Evolutionary conservation across 345 rosid genomes (phyloP).

Genomic region (Linum tenue): DNA sequence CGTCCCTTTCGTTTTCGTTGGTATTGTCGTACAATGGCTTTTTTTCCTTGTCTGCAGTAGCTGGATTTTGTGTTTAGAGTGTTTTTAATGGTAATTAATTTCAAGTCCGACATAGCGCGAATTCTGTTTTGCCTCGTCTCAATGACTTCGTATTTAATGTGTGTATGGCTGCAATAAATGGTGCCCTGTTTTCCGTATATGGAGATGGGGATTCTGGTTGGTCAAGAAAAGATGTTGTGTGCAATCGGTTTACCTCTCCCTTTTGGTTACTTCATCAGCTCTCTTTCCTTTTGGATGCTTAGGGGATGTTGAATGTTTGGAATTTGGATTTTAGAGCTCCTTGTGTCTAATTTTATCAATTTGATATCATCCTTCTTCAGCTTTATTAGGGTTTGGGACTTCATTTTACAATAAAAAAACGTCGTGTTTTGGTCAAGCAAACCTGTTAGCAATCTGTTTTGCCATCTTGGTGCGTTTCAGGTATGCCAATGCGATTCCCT

Average conservation of each 20-base stretch:
- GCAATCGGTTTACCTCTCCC: background rate
- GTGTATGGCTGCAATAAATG: constrained; percentile 11
- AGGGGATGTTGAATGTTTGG: background rate
- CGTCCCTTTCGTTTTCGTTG: background rate
- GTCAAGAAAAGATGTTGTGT: constrained; percentile 4
- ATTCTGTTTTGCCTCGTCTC: background rate
- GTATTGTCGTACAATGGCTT: background rate
- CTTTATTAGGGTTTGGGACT: background rate
- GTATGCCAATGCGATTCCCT: background rate
- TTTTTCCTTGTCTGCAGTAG: background rate
- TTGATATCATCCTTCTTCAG: background rate
- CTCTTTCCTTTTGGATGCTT: background rate
- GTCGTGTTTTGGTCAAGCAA: background rate
- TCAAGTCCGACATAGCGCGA: background rate
- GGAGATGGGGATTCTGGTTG: constrained; percentile 1
- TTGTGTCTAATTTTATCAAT: background rate
- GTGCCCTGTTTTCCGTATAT: constrained; percentile 5
- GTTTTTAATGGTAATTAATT: background rate
- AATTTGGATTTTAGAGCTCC: background rate
- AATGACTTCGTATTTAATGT: constrained; percentile 7
- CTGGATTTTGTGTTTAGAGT: constrained; percentile 6
- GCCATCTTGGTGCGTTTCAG: background rate
- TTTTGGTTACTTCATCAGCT: background rate
- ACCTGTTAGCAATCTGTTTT: background rate
- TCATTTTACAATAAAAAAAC: too few species aligned